phyloP scores from a whole-genome alignment of 495 filamentous ascomycete species.

The Rusavskia elegans region DNA sequence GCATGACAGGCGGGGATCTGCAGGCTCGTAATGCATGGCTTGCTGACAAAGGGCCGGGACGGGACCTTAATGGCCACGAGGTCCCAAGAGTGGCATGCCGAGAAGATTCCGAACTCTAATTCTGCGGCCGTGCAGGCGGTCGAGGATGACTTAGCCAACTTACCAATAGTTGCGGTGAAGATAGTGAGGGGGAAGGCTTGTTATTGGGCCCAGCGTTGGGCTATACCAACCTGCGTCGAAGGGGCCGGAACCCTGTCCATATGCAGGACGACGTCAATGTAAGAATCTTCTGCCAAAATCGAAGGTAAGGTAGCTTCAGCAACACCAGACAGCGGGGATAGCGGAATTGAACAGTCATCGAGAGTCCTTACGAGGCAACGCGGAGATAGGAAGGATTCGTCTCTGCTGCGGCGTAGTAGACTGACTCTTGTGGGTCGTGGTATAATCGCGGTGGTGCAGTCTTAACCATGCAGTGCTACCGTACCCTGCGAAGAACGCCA shows the following conservation, averaged over 20 bases:
- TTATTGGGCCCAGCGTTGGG: neutral
- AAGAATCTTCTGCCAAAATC: too few species aligned
- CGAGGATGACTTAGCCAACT: conserved; percentile 2
- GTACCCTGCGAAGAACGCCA: neutral
- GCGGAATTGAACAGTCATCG: too few species aligned
- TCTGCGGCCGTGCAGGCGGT: neutral
- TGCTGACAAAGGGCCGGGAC: neutral
- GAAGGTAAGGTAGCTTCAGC: too few species aligned
- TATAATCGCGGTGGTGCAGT: neutral
- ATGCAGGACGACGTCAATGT: neutral
- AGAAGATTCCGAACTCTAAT: too few species aligned
- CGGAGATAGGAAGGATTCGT: too few species aligned
- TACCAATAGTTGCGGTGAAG: conserved; percentile 12
- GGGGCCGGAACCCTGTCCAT: neutral
- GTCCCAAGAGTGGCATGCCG: too few species aligned
- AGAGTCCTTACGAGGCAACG: too few species aligned
- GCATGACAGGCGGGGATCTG: neutral
- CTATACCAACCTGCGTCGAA: neutral
- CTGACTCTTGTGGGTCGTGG: too few species aligned
- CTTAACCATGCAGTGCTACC: neutral
- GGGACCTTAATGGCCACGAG: too few species aligned
- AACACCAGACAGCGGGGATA: too few species aligned
- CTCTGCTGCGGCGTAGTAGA: too few species aligned
- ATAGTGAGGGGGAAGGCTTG: neutral
- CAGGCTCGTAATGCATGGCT: neutral